These are phyloP conservation scores for Phaeosphaeriaceae sp. DNA, from an alignment of 2,329 filamentous ascomycete genomes.

Conservation along the genomic window DNA sequence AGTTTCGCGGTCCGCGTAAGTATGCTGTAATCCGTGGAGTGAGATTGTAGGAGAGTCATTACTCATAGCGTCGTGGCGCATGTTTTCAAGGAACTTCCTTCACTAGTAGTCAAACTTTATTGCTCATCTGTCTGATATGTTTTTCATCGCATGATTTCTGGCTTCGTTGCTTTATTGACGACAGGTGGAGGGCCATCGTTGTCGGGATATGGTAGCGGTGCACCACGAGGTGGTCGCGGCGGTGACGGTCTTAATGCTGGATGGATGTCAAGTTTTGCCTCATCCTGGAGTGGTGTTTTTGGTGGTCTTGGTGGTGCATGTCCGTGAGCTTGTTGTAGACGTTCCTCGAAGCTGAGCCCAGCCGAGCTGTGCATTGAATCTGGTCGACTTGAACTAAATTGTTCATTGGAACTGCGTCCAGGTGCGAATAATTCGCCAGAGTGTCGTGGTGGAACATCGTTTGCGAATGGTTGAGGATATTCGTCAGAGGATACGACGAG, in stretches of 20 bases:
- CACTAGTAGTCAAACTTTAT: too few species aligned
- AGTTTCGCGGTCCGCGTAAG: not conserved
- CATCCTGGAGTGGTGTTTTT: constrained; percentile 48
- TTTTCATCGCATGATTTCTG: constrained; percentile 60
- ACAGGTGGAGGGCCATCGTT: constrained; percentile 81
- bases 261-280: constrained; percentile 17
- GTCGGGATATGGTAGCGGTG: constrained; percentile 76
- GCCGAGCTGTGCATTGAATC: constrained; percentile 35
- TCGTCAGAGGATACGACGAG: constrained; percentile 62
- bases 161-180: constrained; percentile 87
- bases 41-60: not conserved
- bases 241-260: constrained; percentile 34
- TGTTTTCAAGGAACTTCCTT: too few species aligned
- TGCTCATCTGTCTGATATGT: not conserved
- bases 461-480: constrained; percentile 62
- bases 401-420: constrained; percentile 41
- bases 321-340: constrained; percentile 12
- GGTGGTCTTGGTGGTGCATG: constrained; percentile 48
- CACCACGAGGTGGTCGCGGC: constrained; percentile 40
- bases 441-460: constrained; percentile 37
- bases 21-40: not conserved
- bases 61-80: not conserved
- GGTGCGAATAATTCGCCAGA: constrained; percentile 72
- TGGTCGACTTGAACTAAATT: constrained; percentile 30
- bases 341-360: constrained; percentile 34